Evolutionary conservation across 1,139 yeast species (phyloP), one percentile per base, ranked within the genome.

Genomic region (Hyphopichia burtonii): DNA sequence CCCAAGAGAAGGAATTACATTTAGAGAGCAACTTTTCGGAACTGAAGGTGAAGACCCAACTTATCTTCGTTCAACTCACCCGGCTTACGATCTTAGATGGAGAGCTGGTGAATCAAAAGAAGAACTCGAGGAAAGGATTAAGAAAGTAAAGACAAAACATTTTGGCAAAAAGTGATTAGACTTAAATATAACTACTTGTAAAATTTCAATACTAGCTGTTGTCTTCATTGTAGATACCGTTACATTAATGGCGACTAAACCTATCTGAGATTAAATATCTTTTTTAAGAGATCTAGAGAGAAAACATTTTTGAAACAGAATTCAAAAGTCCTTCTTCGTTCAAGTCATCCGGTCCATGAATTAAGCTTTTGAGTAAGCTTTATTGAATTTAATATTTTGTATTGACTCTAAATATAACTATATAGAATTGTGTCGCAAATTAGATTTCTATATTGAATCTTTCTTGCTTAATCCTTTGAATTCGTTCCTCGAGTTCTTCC

Each of bases 11-110:
- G 44, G 47, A 8, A 44, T 56, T 20, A 56, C 62, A 2, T 59
- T 51, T 41, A 54, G 66, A 45, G 66, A 61, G 44, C 60, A 56
- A 40, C 31, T 61, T 8, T 61, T 59, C 44, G 66, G 66, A 5
- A 41, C 48, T 18, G 55, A 53, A 31, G 51, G 61, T 14, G 49
- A 52, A 4, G 64, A 59, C 17, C 52, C 62, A 10, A 44, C 45
- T 22, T 61, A 45, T 44, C 49, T 60, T 15, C 47, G 44, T 35
- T 53, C 53, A 10, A 45, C 55, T 47, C 76, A 71, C 45, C 73
- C 73, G 16, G 75, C 76, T 8, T 49, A 68, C 47, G 55, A 55
- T 2, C 54, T 68, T 34, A 66, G 72, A 55, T 71, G 77, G 77
- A 57, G 54, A 39, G 60, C 63, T n/a, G 69, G 66, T 18, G 69